Evolutionary conservation across 495 filamentous ascomycete genomes (phyloP).

Genomic region (Choiromyces venosus): DNA sequence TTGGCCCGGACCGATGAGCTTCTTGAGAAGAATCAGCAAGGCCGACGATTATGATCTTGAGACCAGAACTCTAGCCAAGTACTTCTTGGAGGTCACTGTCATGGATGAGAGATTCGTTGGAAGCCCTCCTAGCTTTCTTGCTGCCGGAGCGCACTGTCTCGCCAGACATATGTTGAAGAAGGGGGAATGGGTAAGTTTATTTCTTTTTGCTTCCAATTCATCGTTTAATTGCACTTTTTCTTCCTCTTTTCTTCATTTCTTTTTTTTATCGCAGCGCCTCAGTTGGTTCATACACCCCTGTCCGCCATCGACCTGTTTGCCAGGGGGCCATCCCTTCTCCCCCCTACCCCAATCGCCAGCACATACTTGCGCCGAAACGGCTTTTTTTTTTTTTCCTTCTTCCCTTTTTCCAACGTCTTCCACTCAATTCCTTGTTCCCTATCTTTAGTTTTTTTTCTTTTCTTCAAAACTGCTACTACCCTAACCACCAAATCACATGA

Average conservation of each 20-base stretch:
- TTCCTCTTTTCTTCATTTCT: neutral
- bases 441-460: conserved; percentile 7
- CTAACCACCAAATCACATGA: conserved; percentile 16
- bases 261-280: neutral
- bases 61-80: conserved; percentile 92
- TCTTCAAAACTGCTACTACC: conserved; percentile 36
- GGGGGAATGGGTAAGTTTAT: conserved; percentile 76
- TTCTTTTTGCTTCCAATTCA: neutral
- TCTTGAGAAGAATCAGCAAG: conserved; percentile 92
- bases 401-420: neutral
- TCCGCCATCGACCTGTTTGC: neutral
- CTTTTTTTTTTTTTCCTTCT: conserved; percentile 5
- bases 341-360: neutral
- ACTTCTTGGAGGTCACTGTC: conserved; percentile 91
- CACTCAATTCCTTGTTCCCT: conserved; percentile 2
- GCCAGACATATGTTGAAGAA: conserved; percentile 83
- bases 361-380: neutral
- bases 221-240: neutral
- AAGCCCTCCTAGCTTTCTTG: conserved; percentile 78
- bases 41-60: conserved; percentile 96
- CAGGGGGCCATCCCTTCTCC: neutral
- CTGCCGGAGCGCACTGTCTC: conserved; percentile 89
- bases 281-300: neutral
- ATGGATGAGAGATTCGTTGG: conserved; percentile 98
- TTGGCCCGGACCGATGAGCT: conserved; percentile 98